Conservation (phyloP, 306 rosid genomes). For the Gillenia trifoliata region DNA sequence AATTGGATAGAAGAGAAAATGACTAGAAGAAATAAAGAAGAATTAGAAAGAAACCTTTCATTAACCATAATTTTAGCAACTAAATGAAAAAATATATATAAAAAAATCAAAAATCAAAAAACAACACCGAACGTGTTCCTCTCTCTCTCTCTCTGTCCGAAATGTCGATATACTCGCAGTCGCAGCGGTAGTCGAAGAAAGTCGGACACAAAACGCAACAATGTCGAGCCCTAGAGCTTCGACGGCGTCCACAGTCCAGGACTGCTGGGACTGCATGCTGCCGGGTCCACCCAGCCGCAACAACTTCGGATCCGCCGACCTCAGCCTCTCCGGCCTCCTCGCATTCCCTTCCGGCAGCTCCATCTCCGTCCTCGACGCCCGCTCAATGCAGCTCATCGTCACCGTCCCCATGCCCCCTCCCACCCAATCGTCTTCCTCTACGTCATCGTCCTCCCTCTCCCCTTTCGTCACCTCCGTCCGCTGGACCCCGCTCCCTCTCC, state of each 20-base stretch:
- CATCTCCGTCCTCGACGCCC: constrained; percentile 68
- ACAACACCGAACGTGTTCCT: not conserved
- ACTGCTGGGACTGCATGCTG: constrained; percentile 82
- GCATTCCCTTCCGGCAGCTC: constrained; percentile 91
- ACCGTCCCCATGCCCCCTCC: constrained; percentile 78
- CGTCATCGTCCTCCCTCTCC: constrained; percentile 31
- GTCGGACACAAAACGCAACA: not conserved
- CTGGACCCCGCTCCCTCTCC: constrained; percentile 79
- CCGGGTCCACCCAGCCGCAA: constrained; percentile 86
- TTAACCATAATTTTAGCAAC: not conserved
- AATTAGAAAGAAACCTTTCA: not conserved
- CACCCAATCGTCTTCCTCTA: constrained; percentile 14
- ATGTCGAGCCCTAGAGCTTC: constrained; percentile 34
- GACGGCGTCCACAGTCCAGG: constrained; percentile 17
- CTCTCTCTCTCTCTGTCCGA: not conserved
- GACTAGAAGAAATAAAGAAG: not conserved
- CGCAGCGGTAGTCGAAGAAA: not conserved
- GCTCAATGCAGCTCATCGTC: constrained; percentile 76
- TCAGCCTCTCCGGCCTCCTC: constrained; percentile 70
- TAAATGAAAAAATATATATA: not conserved
- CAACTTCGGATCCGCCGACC: constrained; percentile 93
- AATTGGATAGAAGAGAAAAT: no score
- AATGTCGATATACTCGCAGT: not conserved
- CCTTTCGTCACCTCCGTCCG: constrained; percentile 86
- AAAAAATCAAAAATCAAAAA: not conserved